A percentile compares a stretch with the other conserved stretches of the same genome.
phyloP scores from a whole-genome alignment of 2,329 filamentous ascomycete genomes.

The Colletotrichum cordylinicola region DNA sequence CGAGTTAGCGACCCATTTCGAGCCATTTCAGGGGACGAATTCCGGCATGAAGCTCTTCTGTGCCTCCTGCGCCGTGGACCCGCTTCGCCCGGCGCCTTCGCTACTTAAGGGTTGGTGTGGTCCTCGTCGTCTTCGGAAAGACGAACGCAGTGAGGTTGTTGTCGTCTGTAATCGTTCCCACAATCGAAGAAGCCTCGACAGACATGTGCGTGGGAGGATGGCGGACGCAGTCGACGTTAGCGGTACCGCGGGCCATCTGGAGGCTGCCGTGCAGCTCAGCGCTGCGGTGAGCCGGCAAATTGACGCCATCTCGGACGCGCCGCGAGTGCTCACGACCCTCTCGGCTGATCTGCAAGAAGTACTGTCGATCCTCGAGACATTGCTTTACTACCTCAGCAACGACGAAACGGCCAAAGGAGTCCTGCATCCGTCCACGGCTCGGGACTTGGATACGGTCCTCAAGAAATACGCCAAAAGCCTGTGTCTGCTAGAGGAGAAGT shows the following conservation, averaged over 20 bases:
- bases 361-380: neutral
- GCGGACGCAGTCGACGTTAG: neutral
- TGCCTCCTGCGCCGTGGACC: neutral
- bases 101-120: neutral
- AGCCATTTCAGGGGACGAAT: neutral
- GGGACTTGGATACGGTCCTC: neutral
- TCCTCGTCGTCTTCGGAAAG: neutral
- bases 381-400: neutral
- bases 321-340: neutral
- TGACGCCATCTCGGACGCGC: neutral
- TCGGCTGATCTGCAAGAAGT: neutral
- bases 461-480: neutral
- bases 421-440: neutral
- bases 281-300: neutral
- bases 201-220: neutral
- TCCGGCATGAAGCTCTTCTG: neutral
- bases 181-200: neutral
- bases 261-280: neutral
- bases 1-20: neutral
- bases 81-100: neutral
- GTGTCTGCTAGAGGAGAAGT: neutral
- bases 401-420: neutral
- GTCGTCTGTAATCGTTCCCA: neutral
- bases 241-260: neutral
- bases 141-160: neutral